phyloP scores from a whole-genome alignment of 371 early-diverging fungal genomes.

The Furculomyces boomerangus region DNA sequence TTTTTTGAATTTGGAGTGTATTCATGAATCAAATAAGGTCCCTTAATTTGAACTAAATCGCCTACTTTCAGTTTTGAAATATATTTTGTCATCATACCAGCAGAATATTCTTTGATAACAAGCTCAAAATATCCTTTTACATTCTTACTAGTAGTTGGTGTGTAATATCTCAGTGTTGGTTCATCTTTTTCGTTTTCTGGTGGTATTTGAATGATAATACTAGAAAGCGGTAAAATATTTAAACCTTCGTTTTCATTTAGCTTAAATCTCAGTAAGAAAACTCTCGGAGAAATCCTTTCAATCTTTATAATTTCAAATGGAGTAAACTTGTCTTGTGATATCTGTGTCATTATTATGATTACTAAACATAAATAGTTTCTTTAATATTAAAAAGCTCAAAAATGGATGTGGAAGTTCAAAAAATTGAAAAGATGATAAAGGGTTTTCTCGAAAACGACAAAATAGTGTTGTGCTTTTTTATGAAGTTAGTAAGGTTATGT shows the following conservation, averaged over 20 bases:
- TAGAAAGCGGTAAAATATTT: conserved; percentile 62
- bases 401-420: too few relatives aligned
- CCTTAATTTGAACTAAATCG: conserved; percentile 71
- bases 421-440: too few relatives aligned
- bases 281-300: conserved; percentile 50
- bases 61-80: conserved; percentile 66
- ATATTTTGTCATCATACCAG: conserved; percentile 48
- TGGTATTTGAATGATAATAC: conserved; percentile 48
- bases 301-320: conserved; percentile 47
- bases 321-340: conserved; percentile 42
- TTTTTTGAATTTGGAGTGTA: conserved; percentile 54
- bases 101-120: conserved; percentile 65
- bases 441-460: too few relatives aligned
- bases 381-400: too few relatives aligned
- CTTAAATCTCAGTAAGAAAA: conserved; percentile 57
- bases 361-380: too few relatives aligned
- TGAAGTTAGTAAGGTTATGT: too few relatives aligned
- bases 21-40: conserved; percentile 69
- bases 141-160: conserved; percentile 58
- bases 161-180: conserved; percentile 76
- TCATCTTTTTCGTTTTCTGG: conserved; percentile 21
- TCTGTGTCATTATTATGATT: too few relatives aligned
- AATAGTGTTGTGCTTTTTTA: too few relatives aligned
- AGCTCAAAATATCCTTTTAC: conserved; percentile 67
- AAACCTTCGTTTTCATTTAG: conserved; percentile 41